A percentile compares a stretch with the other conserved stretches of the same genome.
Evolutionary conservation across 2,329 filamentous ascomycete genomes (phyloP).

Genomic region (Monilinia fructicola): DNA sequence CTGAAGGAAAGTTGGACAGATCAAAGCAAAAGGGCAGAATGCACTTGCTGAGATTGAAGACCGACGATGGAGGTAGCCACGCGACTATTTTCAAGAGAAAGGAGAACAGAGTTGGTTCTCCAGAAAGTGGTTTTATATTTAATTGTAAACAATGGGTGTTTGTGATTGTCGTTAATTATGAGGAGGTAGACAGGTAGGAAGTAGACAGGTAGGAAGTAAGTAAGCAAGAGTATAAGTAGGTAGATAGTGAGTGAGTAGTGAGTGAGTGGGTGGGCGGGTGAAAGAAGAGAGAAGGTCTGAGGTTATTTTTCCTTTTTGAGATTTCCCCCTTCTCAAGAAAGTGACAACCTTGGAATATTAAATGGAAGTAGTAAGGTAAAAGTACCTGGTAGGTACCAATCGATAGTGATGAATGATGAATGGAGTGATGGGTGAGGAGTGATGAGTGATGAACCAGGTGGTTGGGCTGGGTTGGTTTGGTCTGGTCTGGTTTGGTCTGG

Average conservation of each 20-base stretch:
- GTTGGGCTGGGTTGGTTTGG: too few relatives aligned
- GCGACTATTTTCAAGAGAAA: constrained; percentile 13
- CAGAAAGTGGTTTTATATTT: not conserved
- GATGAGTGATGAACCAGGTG: not conserved
- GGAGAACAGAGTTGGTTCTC: too few relatives aligned
- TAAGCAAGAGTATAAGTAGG: too few relatives aligned
- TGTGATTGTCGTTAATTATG: constrained; percentile 11
- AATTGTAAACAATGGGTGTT: constrained; percentile 17
- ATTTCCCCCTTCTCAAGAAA: constrained; percentile 17
- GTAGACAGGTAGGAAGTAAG: too few relatives aligned
- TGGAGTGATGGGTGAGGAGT: constrained; percentile 6
- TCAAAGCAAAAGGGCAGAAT: constrained; percentile 15
- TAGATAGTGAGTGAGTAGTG: too few relatives aligned
- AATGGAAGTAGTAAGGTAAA: too few relatives aligned
- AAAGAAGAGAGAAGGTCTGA: constrained; percentile 1
- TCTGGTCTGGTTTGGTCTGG: too few relatives aligned
- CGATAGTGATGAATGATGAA: not conserved
- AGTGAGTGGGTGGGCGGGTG: not conserved
- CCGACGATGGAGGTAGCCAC: constrained; percentile 19
- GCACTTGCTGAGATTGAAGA: constrained; percentile 8
- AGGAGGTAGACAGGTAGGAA: too few relatives aligned
- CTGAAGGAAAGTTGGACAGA: not conserved
- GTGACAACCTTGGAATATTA: too few relatives aligned
- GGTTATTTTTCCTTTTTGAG: not conserved
- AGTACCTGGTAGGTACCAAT: not conserved